Conservation (phyloP, 176 grass and related monocot genomes). For the Cymbopogon citratus region DNA sequence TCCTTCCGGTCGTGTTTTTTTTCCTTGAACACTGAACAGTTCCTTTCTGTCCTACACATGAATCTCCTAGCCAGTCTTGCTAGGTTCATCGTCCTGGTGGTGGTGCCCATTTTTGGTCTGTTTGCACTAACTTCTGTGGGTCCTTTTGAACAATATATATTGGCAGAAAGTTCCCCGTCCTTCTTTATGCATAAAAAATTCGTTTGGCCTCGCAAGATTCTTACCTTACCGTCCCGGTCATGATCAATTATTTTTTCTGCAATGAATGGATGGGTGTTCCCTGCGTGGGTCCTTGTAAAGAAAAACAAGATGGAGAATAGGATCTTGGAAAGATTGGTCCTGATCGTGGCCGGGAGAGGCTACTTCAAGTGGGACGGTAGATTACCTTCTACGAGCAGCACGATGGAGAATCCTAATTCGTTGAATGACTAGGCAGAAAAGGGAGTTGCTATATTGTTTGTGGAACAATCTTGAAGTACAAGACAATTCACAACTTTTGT, state of each 20-base stretch:
- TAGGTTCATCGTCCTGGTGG: no score
- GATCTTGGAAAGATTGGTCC: slow-evolving; percentile 31
- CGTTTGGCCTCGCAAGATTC: background rate
- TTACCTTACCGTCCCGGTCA: background rate
- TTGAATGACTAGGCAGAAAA: background rate
- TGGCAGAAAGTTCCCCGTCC: background rate
- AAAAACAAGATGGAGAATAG: slow-evolving; percentile 10
- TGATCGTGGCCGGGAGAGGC: background rate
- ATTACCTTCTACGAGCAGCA: slow-evolving; percentile 8
- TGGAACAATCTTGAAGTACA: background rate
- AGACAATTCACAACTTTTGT: background rate
- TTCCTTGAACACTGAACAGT: no score
- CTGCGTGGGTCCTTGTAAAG: background rate
- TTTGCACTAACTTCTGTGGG: background rate
- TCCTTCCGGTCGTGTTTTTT: no score
- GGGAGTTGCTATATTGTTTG: background rate
- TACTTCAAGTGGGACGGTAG: background rate
- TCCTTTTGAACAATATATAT: background rate
- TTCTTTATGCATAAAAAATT: background rate
- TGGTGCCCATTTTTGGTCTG: background rate
- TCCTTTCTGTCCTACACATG: background rate
- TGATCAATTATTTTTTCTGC: background rate
- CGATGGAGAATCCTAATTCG: slow-evolving; percentile 5
- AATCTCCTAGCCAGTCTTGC: no score
- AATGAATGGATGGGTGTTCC: background rate